These are phyloP conservation scores for Scedosporium dehoogii DNA, from an alignment of 2,329 filamentous ascomycete genomes.

Conservation along the genomic window DNA sequence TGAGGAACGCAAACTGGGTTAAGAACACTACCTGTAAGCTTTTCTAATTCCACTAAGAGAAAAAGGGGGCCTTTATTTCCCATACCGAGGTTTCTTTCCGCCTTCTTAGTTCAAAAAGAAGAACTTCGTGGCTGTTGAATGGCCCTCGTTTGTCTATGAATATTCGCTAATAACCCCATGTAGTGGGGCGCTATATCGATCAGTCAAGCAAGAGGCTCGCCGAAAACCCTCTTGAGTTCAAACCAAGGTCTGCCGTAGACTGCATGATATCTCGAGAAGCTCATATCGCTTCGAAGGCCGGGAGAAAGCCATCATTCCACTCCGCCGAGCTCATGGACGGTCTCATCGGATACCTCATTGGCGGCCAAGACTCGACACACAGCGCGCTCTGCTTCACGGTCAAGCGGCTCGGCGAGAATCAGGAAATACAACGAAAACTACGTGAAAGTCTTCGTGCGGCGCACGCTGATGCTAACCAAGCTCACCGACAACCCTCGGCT, in stretches of 20 bases:
- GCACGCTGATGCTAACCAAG: constrained; percentile 12
- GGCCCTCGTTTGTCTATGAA: too few species aligned
- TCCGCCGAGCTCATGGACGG: constrained; percentile 19
- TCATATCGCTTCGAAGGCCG: constrained; percentile 18
- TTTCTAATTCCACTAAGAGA: too few species aligned
- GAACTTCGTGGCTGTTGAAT: too few species aligned
- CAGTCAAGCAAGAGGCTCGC: too few species aligned
- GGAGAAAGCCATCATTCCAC: constrained; percentile 18
- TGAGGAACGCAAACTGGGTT: not conserved
- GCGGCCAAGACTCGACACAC: constrained; percentile 16
- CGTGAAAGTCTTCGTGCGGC: constrained; percentile 16
- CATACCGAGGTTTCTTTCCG: too few species aligned
- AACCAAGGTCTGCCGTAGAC: constrained; percentile 14
- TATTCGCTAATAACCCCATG: too few species aligned
- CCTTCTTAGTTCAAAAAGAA: too few species aligned
- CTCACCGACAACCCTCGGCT: constrained; percentile 17
- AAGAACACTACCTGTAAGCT: not conserved
- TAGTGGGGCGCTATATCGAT: too few species aligned
- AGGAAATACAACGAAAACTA: constrained; percentile 15
- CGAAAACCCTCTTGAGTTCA: too few species aligned
- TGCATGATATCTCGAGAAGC: constrained; percentile 22
- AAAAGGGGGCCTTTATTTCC: too few species aligned
- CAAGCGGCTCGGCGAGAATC: constrained; percentile 17
- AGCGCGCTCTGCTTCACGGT: constrained; percentile 15
- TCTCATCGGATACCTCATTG: constrained; percentile 16